These are phyloP conservation scores for Canariomyces notabilis DNA, from an alignment of 2,329 filamentous ascomycete species.

Conservation along the genomic window DNA sequence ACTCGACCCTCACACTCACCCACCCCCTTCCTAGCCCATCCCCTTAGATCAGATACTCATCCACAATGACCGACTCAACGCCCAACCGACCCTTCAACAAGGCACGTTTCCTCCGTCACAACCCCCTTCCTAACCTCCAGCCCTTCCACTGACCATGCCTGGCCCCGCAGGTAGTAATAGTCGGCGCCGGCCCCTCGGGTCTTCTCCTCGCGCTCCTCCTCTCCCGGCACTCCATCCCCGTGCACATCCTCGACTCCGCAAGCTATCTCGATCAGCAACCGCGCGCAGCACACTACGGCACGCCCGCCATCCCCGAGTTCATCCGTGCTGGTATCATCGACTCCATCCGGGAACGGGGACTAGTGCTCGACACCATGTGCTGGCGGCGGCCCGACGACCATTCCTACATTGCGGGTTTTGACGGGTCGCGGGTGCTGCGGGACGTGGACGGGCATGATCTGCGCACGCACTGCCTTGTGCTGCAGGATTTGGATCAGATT, in stretches of 20 bases:
- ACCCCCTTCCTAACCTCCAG: neutral
- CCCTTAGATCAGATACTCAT: too few species aligned
- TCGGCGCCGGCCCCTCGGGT: conserved; percentile 47
- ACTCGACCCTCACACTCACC: neutral
- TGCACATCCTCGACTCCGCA: conserved; percentile 52
- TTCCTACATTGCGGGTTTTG: conserved; percentile 34
- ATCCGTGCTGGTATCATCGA: conserved; percentile 54
- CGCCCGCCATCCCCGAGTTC: conserved; percentile 54
- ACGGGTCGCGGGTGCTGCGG: conserved; percentile 28
- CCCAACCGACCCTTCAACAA: conserved; percentile 16
- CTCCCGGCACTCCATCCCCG: conserved; percentile 46
- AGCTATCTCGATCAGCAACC: conserved; percentile 53
- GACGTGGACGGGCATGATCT: conserved; percentile 37
- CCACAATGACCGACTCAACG: conserved; percentile 9
- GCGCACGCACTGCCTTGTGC: conserved; percentile 37
- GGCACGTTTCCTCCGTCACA: neutral
- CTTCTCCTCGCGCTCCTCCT: conserved; percentile 49
- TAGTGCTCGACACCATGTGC: conserved; percentile 36
- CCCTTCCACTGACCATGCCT: neutral
- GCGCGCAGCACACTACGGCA: conserved; percentile 57
- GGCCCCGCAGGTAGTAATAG: conserved; percentile 36
- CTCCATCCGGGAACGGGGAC: conserved; percentile 34
- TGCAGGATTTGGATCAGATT: conserved; percentile 40
- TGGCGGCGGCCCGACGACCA: conserved; percentile 37
- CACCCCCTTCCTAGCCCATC: neutral